Conservation (phyloP, 2,329 filamentous ascomycete genomes). For the Xylariaceae sp. region DNA sequence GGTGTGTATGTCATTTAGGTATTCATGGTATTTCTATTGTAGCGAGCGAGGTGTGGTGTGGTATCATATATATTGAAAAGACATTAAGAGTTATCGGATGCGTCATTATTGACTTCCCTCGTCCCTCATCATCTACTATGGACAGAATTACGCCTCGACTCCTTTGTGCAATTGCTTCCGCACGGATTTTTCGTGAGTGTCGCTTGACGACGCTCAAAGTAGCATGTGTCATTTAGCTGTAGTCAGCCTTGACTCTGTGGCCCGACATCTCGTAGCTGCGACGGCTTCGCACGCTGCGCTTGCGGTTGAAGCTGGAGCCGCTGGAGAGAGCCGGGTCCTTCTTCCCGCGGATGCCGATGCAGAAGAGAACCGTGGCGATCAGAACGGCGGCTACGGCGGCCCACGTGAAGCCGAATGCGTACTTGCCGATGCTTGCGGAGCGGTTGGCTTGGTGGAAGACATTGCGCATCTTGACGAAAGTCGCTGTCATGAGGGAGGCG, state of each 20-base stretch:
- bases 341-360: constrained; percentile 54
- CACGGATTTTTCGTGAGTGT: no score
- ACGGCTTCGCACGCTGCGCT: constrained; percentile 50
- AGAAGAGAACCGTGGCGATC: constrained; percentile 66
- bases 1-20: no score
- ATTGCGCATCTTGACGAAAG: constrained; percentile 68
- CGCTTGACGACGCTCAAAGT: background rate
- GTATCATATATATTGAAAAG: no score
- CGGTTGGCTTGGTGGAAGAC: constrained; percentile 57
- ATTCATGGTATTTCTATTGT: no score
- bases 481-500: constrained; percentile 69
- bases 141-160: no score
- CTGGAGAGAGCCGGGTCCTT: constrained; percentile 37
- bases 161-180: no score
- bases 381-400: constrained; percentile 64
- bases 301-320: constrained; percentile 46
- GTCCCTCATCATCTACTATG: no score
- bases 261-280: constrained; percentile 55
- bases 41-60: no score
- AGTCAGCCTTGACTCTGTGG: constrained; percentile 68
- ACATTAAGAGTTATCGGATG: no score
- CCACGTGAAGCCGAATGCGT: constrained; percentile 78
- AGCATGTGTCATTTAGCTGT: constrained; percentile 44
- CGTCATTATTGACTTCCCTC: no score
- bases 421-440: constrained; percentile 59